A percentile compares a stretch with the other conserved stretches of the same genome.
phyloP scores from a whole-genome alignment of 768 basidiomycete genomes.

The Serpula lacrymans region DNA sequence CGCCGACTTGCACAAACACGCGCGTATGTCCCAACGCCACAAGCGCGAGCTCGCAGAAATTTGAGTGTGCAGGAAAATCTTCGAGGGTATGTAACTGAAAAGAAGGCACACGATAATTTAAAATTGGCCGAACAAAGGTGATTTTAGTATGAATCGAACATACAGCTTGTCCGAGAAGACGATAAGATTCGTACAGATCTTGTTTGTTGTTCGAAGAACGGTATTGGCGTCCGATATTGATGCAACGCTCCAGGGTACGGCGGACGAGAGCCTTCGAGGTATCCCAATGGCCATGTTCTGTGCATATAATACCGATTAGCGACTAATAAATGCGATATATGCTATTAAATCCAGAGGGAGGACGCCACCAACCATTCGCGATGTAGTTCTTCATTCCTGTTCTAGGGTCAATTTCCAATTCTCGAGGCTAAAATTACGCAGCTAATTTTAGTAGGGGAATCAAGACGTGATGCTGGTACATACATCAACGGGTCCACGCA shows the following conservation, averaged over 20 bases:
- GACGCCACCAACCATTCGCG: conserved; percentile 59
- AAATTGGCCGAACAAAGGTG: not conserved
- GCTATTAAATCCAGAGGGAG: not conserved
- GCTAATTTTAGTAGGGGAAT: not conserved
- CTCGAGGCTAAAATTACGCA: conserved; percentile 49
- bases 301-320: not conserved
- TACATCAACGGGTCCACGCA: conserved; percentile 83
- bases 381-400: conserved; percentile 98
- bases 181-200: conserved; percentile 76
- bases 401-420: conserved; percentile 78
- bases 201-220: conserved; percentile 54
- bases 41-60: conserved; percentile 85
- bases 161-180: conserved; percentile 72
- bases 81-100: conserved; percentile 73
- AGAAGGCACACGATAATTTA: not conserved
- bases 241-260: conserved; percentile 71
- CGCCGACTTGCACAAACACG: conserved; percentile 87
- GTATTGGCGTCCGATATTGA: conserved; percentile 69
- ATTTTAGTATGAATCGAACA: conserved; percentile 14
- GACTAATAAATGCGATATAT: not conserved
- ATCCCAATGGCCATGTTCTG: conserved; percentile 79
- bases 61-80: conserved; percentile 86
- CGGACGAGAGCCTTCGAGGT: conserved; percentile 80
- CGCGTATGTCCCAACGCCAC: conserved; percentile 68
- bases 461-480: conserved; percentile 2